Evolutionary conservation across 257 asterid genomes (phyloP), one percentile per base, ranked within the genome.

Genomic region (Schizonepeta tenuifolia): DNA sequence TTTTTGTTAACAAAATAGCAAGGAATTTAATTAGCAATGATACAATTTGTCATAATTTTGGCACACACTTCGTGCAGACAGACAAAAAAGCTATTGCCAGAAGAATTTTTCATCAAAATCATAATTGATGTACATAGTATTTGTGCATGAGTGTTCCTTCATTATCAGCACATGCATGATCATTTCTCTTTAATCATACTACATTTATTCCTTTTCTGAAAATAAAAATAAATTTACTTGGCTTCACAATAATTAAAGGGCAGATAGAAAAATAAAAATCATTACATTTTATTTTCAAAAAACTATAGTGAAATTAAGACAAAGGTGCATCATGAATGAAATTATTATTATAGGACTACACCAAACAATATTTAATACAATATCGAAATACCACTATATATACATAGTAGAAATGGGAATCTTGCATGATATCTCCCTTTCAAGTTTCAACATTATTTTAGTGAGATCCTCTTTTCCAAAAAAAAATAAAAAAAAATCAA

Each of bases 51-150:
- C 55, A 78, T 68, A 77, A 59, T 43, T 67, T 56, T 73, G 76
- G 74, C 71, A 67, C 71, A 67, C 77, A 68, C 69, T 71, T 80
- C 70, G 43, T 67, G 64, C 68, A 63, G 77, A 72, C 71, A 73
- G 68, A 51, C 21, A 31, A 75, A 70, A 71, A 66, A 65, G 56
- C 24, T 38, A 6, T 1, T 36, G 73, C 28, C 24, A 28, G 59
- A 21, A 70, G 67, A 41, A 15, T 4, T 13, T 46, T 68, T 47
- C 60, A 72, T 22, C 13, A 50, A 73, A 63, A 53, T 65, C 70
- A 79, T 70, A 58, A 65, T 69, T 70, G 51, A 65, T 69, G 44
- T n/a, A 22, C 38, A 12, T 73, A 28, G 59, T 65, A 65, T 56
- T 77, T 62, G 70, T 68, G 77, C 66, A 60, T 67, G 71, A 65